These are phyloP conservation scores for Barnettozyma californica DNA, from an alignment of 805 yeast species.

Conservation along the genomic window DNA sequence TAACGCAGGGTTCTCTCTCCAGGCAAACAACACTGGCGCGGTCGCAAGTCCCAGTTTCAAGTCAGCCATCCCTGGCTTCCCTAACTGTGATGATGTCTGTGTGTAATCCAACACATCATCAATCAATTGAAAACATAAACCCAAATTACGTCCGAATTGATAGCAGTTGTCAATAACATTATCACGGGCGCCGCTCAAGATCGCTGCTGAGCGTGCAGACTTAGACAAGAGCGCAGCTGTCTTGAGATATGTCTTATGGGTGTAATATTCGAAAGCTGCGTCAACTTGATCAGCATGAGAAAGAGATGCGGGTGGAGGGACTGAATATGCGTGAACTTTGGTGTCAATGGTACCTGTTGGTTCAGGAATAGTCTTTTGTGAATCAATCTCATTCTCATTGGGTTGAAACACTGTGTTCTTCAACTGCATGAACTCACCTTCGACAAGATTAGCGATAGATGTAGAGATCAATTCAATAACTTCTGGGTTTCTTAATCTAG, in stretches of 20 bases:
- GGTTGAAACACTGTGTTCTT: slow-evolving; percentile 79
- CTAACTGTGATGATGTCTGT: slow-evolving; percentile 75
- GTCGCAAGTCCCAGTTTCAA: slow-evolving; percentile 91
- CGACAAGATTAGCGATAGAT: slow-evolving; percentile 93
- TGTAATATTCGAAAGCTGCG: slow-evolving; percentile 91
- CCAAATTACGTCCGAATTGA: slow-evolving; percentile 87
- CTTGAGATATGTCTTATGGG: slow-evolving; percentile 91
- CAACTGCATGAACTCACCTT: slow-evolving; percentile 98
- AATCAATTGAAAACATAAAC: slow-evolving; percentile 91
- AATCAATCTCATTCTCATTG: slow-evolving; percentile 41
- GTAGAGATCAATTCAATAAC: slow-evolving; percentile 94
- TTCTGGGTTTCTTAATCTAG: slow-evolving; percentile 91
- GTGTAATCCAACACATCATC: slow-evolving; percentile 96
- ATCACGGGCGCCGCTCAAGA: slow-evolving; percentile 77
- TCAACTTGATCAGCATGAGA: slow-evolving; percentile 62
- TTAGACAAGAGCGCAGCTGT: slow-evolving; percentile 94
- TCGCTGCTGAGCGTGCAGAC: slow-evolving; percentile 89
- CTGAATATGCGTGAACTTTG: slow-evolving; percentile 32
- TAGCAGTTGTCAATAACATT: slow-evolving; percentile 79
- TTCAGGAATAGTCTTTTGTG: slow-evolving; percentile 38
- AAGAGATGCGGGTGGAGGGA: slow-evolving; percentile 27
- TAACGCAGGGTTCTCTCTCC: slow-evolving; percentile 81
- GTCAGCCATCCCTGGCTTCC: slow-evolving; percentile 96
- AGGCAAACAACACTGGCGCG: slow-evolving; percentile 92
- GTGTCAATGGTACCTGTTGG: slow-evolving; percentile 63